phyloP scores from a whole-genome alignment of 345 rosid species.

The Eucalyptus erythrocorys region DNA sequence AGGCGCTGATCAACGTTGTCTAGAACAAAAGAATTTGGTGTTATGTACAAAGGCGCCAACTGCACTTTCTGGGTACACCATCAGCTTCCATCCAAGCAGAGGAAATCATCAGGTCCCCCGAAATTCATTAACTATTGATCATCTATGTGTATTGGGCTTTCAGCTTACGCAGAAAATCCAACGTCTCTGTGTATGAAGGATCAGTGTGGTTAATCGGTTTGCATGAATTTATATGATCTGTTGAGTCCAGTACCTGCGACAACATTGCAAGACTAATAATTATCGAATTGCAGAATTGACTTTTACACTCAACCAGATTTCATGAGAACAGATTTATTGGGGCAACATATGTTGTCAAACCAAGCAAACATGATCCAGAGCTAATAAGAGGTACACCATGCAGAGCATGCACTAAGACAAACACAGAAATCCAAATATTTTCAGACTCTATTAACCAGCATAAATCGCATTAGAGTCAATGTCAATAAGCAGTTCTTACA shows the following conservation, averaged over 20 bases:
- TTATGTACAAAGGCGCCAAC: not conserved
- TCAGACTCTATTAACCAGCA: not conserved
- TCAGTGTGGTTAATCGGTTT: constrained; percentile 75
- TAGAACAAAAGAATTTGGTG: not conserved
- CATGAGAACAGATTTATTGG: not conserved
- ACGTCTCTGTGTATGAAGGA: constrained; percentile 68
- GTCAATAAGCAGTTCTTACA: constrained; percentile 30
- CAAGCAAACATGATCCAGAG: not conserved
- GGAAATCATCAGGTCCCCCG: not conserved
- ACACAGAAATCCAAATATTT: not conserved
- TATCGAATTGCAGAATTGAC: not conserved
- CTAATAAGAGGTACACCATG: not conserved
- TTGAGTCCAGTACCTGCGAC: constrained; percentile 81
- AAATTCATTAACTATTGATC: not conserved
- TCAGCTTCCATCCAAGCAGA: not conserved
- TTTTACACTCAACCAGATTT: not conserved
- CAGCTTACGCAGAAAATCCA: constrained; percentile 59
- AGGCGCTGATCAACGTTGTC: not conserved
- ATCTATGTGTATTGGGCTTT: constrained; percentile 24
- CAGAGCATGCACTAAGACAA: not conserved
- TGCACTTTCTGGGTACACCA: not conserved
- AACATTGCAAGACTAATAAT: not conserved
- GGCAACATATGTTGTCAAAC: not conserved
- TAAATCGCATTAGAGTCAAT: not conserved
- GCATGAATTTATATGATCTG: constrained; percentile 97